Percentiles rank a stretch among this genome's conserved stretches.
These are phyloP conservation scores for Fusarium hainanense DNA, from an alignment of 2,329 filamentous ascomycete genomes.

Conservation along the genomic window DNA sequence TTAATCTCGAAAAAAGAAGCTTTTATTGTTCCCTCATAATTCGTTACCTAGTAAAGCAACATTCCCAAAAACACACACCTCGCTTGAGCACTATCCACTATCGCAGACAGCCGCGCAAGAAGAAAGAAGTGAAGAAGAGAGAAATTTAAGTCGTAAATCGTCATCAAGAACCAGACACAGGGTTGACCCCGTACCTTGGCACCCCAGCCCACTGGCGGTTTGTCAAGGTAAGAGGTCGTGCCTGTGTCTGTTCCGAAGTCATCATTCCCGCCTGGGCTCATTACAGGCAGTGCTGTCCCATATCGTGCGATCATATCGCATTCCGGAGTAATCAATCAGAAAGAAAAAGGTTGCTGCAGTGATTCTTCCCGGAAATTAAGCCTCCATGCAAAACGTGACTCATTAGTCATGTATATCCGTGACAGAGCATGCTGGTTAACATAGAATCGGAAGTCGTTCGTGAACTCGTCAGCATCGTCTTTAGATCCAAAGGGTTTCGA, in stretches of 20 bases:
- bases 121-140: conserved; percentile 42
- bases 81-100: conserved; percentile 46
- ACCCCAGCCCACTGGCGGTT: conserved; percentile 35
- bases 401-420: conserved; percentile 58
- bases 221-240: conserved; percentile 30
- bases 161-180: conserved; percentile 40
- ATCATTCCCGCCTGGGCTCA: conserved; percentile 52
- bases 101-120: conserved; percentile 36
- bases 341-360: conserved; percentile 41
- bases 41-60: conserved; percentile 55
- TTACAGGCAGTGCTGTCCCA: conserved; percentile 53
- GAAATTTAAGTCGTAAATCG: conserved; percentile 49
- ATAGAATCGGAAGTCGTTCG: conserved; percentile 51
- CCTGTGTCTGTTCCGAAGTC: conserved; percentile 44
- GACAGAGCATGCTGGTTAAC: conserved; percentile 50
- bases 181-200: conserved; percentile 43
- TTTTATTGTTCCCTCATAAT: conserved; percentile 56
- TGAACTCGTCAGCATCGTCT: conserved; percentile 53
- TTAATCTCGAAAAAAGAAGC: conserved; percentile 45
- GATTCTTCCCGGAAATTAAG: conserved; percentile 47
- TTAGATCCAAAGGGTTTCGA: conserved; percentile 44
- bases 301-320: conserved; percentile 48
- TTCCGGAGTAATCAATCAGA: conserved; percentile 44
- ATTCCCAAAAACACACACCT: conserved; percentile 50
- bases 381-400: conserved; percentile 58